Conservation (phyloP, 108 stramenopile species). For the Nitzschia sp. region DNA sequence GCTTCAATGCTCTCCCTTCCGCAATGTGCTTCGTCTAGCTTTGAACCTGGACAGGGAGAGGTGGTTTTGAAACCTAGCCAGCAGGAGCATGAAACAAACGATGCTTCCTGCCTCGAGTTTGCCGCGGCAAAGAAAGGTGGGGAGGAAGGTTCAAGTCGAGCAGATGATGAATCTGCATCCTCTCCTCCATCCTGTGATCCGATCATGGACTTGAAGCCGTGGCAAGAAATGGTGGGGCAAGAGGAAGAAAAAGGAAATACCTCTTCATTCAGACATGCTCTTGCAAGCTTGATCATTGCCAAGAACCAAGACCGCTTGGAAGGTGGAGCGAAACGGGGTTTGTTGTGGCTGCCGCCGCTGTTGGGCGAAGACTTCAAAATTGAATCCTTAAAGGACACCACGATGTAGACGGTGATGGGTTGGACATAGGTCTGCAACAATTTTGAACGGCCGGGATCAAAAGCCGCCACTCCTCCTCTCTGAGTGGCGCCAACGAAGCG, state of each 20-base stretch:
- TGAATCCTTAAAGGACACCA: no score
- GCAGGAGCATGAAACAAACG: neutral
- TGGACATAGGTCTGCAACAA: no score
- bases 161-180: neutral
- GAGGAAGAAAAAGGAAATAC: conserved; percentile 5
- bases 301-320: conserved; percentile 10
- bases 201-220: conserved; percentile 9
- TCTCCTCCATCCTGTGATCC: conserved; percentile 16
- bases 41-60: conserved; percentile 11
- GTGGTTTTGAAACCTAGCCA: neutral
- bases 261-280: conserved; percentile 10
- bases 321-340: neutral
- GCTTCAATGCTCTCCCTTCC: conserved; percentile 17
- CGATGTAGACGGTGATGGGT: no score
- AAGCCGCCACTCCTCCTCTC: no score
- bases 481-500: no score
- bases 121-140: neutral
- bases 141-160: neutral
- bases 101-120: neutral
- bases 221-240: conserved; percentile 7
- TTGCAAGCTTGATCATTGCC: conserved; percentile 20
- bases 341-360: conserved; percentile 10
- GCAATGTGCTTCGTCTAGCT: conserved; percentile 15
- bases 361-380: conserved; percentile 2
- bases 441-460: no score